phyloP scores from a whole-genome alignment of 2,329 filamentous ascomycete genomes.

The Paecilomyces sp. region DNA sequence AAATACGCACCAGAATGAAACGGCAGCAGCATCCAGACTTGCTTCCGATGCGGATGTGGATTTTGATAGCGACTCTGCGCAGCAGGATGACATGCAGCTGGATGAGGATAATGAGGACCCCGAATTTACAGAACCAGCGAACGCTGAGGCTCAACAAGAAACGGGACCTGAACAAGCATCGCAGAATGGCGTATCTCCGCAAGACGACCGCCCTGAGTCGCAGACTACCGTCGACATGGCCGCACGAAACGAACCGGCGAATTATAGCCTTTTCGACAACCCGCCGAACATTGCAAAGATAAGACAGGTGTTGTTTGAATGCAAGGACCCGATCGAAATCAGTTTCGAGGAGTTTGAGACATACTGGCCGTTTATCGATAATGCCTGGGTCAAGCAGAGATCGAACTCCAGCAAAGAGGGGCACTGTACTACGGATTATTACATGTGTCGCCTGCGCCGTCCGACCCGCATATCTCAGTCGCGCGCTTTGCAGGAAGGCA shows the following conservation, averaged over 20 bases:
- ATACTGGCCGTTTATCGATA: constrained; percentile 44
- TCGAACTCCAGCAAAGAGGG: constrained; percentile 35
- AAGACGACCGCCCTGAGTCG: not conserved
- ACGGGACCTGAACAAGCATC: not conserved
- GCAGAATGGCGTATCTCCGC: not conserved
- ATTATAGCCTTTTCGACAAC: constrained; percentile 30
- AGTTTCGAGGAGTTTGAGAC: constrained; percentile 39
- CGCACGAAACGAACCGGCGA: constrained; percentile 3
- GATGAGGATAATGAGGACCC: constrained; percentile 4
- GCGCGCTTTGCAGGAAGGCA: constrained; percentile 37
- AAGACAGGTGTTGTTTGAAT: constrained; percentile 37
- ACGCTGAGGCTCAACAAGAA: not conserved
- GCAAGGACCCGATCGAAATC: constrained; percentile 41
- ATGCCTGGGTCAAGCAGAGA: constrained; percentile 44
- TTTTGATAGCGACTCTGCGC: not conserved
- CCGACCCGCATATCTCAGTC: constrained; percentile 33
- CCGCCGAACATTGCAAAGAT: constrained; percentile 38
- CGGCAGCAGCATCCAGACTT: not conserved
- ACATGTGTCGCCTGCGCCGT: constrained; percentile 40
- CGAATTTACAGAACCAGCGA: not conserved
- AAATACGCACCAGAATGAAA: constrained; percentile 8
- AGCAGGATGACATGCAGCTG: not conserved
- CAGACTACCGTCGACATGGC: not conserved
- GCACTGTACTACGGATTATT: constrained; percentile 39
- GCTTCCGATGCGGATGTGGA: not conserved